Evolutionary conservation across 1,284 basidiomycete species (phyloP).

Genomic region (Phlebopus sp.): DNA sequence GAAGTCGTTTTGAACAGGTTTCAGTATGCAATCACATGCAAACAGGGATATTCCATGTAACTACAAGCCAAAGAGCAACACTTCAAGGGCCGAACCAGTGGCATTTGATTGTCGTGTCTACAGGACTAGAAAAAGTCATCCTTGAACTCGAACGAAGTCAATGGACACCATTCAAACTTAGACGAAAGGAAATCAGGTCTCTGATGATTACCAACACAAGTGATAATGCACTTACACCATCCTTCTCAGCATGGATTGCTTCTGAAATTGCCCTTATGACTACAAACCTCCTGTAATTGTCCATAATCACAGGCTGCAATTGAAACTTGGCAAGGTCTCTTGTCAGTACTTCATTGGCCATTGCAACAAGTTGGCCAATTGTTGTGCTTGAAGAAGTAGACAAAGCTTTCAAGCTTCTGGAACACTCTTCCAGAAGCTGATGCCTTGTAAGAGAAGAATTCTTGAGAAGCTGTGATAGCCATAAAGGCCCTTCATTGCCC

Average conservation of each 20-base stretch:
- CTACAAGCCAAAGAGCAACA: no score
- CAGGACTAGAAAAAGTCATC: constrained; percentile 37
- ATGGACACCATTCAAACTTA: constrained; percentile 40
- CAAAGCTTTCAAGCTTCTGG: constrained; percentile 13
- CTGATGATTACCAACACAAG: not conserved
- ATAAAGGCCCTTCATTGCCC: constrained; percentile 16
- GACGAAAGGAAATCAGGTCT: constrained; percentile 5
- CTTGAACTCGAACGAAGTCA: constrained; percentile 38
- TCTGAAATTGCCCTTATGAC: constrained; percentile 44
- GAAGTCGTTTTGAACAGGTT: not conserved
- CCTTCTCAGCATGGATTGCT: constrained; percentile 23
- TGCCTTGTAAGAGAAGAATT: constrained; percentile 6
- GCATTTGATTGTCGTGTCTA: no score
- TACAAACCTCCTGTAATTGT: constrained; percentile 58
- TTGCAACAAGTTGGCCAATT: constrained; percentile 15
- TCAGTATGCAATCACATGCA: constrained; percentile 28
- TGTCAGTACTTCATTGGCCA: constrained; percentile 21
- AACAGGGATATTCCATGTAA: no score
- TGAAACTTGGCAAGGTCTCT: constrained; percentile 29
- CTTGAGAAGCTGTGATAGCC: constrained; percentile 20
- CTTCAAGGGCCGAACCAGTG: no score
- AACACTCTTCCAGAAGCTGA: constrained; percentile 17
- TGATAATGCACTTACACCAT: constrained; percentile 34
- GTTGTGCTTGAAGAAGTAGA: constrained; percentile 13
- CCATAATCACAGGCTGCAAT: constrained; percentile 54